These are phyloP conservation scores for Shiraia bambusicola DNA, from an alignment of 2,329 filamentous ascomycete genomes.

Conservation along the genomic window DNA sequence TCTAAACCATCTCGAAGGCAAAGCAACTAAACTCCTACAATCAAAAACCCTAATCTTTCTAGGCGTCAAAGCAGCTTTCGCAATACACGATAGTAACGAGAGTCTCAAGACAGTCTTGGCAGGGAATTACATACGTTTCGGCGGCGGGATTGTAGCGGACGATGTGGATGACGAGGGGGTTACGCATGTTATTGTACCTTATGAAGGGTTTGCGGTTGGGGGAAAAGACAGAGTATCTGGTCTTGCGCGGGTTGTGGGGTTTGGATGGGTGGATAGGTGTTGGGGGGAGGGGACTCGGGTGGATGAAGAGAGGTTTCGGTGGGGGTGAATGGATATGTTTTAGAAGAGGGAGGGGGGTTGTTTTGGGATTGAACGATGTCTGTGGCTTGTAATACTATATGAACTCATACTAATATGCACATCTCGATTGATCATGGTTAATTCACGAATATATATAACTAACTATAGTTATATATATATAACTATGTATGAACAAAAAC, in stretches of 20 bases:
- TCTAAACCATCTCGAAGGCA: constrained; percentile 30
- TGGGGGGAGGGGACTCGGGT: constrained; percentile 77
- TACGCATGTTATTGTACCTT: constrained; percentile 70
- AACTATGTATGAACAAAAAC: too few species aligned
- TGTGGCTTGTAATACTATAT: too few species aligned
- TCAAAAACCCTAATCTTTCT: constrained; percentile 37
- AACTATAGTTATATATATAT: too few species aligned
- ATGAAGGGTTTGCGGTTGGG: constrained; percentile 51
- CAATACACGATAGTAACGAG: constrained; percentile 7
- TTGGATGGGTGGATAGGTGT: constrained; percentile 74
- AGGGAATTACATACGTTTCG: constrained; percentile 66
- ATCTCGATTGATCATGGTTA: too few species aligned
- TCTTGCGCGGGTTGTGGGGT: constrained; percentile 69
- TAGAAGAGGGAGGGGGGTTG: too few species aligned
- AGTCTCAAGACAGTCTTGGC: constrained; percentile 47
- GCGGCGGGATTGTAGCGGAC: constrained; percentile 61
- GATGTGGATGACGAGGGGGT: constrained; percentile 55
- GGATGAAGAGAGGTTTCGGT: constrained; percentile 61
- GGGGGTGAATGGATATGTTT: constrained; percentile 33
- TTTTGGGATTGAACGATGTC: too few species aligned
- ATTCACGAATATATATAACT: too few species aligned
- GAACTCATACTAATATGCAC: too few species aligned
- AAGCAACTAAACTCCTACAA: too few species aligned
- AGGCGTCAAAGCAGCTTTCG: constrained; percentile 27
- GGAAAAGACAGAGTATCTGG: constrained; percentile 42